Base-by-base conservation (phyloP, 768 basidiomycete species). In the Termitomyces sp. region DNA sequence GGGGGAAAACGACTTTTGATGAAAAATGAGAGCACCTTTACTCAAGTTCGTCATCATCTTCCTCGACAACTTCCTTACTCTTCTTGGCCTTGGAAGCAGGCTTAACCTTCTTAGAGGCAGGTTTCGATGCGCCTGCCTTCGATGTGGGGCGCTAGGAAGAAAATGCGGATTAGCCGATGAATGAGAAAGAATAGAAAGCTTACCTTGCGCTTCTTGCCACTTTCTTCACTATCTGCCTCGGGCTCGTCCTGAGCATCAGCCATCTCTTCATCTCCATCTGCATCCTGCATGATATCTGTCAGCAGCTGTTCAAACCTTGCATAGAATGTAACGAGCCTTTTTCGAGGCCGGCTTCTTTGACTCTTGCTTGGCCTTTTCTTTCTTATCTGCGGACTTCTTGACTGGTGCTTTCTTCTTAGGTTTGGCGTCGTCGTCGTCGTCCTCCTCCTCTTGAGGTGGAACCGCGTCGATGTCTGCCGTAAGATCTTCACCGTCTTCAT, bases 191-290 rank as follows among this genome's bases (percentile, higher is more conserved):
- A 28, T 7, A 8, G 24, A 11, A 28, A 42, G 11, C 16, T 44
- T 66, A 86, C 89, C 85, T 91, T 89, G 75, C 88, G 86, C 75
- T 92, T 92, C 78, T 86, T 90, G 67, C 73, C 75, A 58, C 69
- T 70, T 71, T 72, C 65, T 2, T 78, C 77, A 12, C 84, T 82
- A 15, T 79, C 82, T 12, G 78, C 78, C 12, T 79, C 81, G n/a
- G 69, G 78, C 16, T 76, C 80, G 7, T 73, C 72, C 28, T 78
- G 73, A 1, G 73, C 71, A 20, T 75, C 75, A 32, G 62, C 72
- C 73, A 79, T 78, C 56, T 80, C 61, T 69, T 79, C 68, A 78
- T 81, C 79, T 12, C 77, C 79, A n/a, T 71, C 70, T 40, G 62
- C 70, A 55, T 66, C 67, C 64, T 70, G 42, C 76, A 33, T 75